Conservation (phyloP, 176 grass and related monocot genomes). For the Dactylis glomerata region DNA sequence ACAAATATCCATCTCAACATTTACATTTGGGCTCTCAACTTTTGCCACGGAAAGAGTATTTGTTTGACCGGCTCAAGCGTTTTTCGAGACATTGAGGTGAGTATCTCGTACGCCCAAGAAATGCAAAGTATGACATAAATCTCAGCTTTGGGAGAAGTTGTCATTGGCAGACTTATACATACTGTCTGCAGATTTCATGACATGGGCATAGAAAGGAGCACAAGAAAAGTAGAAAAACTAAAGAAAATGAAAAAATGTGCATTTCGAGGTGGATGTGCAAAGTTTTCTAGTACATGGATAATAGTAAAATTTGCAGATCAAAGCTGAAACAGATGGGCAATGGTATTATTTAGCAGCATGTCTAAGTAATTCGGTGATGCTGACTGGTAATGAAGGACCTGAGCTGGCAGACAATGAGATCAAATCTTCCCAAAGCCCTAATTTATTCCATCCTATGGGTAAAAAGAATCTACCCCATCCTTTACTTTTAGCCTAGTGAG, state of each 20-base stretch:
- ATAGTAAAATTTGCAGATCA: conserved; percentile 4
- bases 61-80: neutral
- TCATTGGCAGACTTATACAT: conserved; percentile 27
- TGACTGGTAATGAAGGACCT: neutral
- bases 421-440: neutral
- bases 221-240: neutral
- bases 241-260: neutral
- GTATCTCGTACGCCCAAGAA: neutral
- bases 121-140: conserved; percentile 28
- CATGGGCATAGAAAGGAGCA: conserved; percentile 33
- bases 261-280: conserved; percentile 31
- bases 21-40: neutral
- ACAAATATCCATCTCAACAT: neutral
- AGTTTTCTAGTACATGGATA: neutral
- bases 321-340: conserved; percentile 24
- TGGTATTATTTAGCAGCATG: neutral
- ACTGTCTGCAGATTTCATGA: conserved; percentile 44
- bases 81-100: conserved; percentile 12
- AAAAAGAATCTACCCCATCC: neutral
- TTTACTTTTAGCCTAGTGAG: conserved; percentile 1
- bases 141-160: conserved; percentile 35
- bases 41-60: neutral
- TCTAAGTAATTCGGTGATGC: neutral
- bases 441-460: conserved; percentile 4
- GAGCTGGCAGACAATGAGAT: conserved; percentile 14